Evolutionary conservation across 345 rosid species (phyloP).

Genomic region (Physaria fendleri): DNA sequence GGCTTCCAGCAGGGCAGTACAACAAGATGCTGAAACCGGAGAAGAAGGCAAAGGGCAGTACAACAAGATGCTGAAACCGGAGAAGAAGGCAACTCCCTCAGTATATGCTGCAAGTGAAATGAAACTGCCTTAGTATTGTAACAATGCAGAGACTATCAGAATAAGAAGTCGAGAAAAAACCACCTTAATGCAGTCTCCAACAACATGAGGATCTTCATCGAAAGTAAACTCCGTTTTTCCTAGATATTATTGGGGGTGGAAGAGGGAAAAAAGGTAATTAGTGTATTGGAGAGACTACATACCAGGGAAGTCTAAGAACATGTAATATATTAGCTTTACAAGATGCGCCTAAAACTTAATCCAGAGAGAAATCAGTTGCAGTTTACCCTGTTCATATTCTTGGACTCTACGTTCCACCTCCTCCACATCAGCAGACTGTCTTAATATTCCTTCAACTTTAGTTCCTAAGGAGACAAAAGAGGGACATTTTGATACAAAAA

Average conservation of each 20-base stretch:
- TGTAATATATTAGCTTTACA: constrained; percentile 11
- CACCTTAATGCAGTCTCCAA: constrained; percentile 99
- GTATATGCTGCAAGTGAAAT: constrained; percentile 65
- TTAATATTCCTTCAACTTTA: constrained; percentile 81
- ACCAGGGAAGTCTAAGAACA: constrained; percentile 4
- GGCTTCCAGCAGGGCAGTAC: constrained; percentile 94
- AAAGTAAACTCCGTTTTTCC: constrained; percentile 80
- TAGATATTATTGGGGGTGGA: constrained; percentile 21
- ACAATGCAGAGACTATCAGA: constrained; percentile 3
- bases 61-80: constrained; percentile 99
- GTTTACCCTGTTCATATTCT: constrained; percentile 80
- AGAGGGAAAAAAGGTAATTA: not conserved
- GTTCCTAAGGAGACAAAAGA: constrained; percentile 50
- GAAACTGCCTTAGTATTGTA: constrained; percentile 21
- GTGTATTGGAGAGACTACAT: not conserved
- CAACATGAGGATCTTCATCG: constrained; percentile 95
- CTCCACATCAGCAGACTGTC: constrained; percentile 97
- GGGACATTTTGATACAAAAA: not conserved
- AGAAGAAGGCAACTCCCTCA: constrained; percentile 96
- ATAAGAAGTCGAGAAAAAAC: constrained; percentile 5
- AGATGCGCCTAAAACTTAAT: constrained; percentile 16
- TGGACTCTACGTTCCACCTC: constrained; percentile 93
- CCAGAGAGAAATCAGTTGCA: constrained; percentile 9
- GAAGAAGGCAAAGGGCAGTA: constrained; percentile 94
- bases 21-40: constrained; percentile 97